Percentiles rank a stretch among this genome's conserved stretches.
These are phyloP conservation scores for Chloropicon primus DNA, from an alignment of 139 green algal genomes.

Conservation along the genomic window DNA sequence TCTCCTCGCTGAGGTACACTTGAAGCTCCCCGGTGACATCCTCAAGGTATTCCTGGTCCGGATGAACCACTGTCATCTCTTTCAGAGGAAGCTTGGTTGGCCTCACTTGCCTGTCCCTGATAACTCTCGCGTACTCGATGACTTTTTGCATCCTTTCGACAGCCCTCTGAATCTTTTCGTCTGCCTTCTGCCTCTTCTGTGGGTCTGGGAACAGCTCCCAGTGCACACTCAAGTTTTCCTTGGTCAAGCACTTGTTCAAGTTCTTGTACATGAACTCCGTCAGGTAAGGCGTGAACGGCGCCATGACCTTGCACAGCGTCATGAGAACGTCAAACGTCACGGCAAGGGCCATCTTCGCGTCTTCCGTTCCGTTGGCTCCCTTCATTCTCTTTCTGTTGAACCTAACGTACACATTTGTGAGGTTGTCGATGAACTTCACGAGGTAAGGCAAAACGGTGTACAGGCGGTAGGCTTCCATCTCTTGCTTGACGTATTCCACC, in stretches of 20 bases:
- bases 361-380: constrained; percentile 39
- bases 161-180: constrained; percentile 52
- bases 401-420: constrained; percentile 98
- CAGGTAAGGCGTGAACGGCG: constrained; percentile 97
- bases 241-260: background rate
- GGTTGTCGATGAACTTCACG: constrained; percentile 85
- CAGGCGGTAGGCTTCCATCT: constrained; percentile 96
- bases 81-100: constrained; percentile 74
- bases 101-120: constrained; percentile 64
- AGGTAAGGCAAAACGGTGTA: constrained; percentile 91
- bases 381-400: constrained; percentile 87
- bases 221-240: background rate
- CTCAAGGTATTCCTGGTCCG: constrained; percentile 62
- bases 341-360: constrained; percentile 48
- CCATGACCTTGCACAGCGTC: constrained; percentile 66
- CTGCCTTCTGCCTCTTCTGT: constrained; percentile 26
- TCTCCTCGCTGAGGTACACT: constrained; percentile 83
- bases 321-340: constrained; percentile 77
- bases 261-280: constrained; percentile 91
- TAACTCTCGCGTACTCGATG: constrained; percentile 72
- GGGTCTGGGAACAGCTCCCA: constrained; percentile 8
- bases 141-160: constrained; percentile 79
- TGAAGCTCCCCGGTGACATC: constrained; percentile 54
- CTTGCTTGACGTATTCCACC: constrained; percentile 36
- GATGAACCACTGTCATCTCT: constrained; percentile 61